phyloP scores from a whole-genome alignment of 768 basidiomycete species.

The Calocybe gangraenosa region DNA sequence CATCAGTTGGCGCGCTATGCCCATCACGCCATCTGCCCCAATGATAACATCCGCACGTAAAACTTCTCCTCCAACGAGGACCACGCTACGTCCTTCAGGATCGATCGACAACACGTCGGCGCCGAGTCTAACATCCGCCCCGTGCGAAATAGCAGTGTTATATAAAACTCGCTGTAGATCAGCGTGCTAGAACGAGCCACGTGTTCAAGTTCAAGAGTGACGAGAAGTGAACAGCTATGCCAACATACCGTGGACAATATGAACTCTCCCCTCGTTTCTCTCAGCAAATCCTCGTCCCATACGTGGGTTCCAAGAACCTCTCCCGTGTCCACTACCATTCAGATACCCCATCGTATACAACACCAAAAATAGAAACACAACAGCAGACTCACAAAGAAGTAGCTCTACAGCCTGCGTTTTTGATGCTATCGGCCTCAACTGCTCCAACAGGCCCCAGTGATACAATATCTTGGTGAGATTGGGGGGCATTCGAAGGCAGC shows the following conservation, averaged over 20 bases:
- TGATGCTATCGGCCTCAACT: slow-evolving; percentile 15
- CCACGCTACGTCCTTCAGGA: slow-evolving; percentile 24
- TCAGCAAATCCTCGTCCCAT: slow-evolving; percentile 49
- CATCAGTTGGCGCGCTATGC: slow-evolving; percentile 32
- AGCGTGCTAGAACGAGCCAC: slow-evolving; percentile 43
- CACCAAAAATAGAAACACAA: background rate
- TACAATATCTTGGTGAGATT: slow-evolving; percentile 53
- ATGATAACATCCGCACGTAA: slow-evolving; percentile 48
- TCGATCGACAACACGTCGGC: slow-evolving; percentile 26
- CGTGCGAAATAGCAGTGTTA: slow-evolving; percentile 36
- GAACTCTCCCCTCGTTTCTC: slow-evolving; percentile 37
- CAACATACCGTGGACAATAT: slow-evolving; percentile 31
- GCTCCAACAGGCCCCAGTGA: slow-evolving; percentile 44
- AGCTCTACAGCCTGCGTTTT: slow-evolving; percentile 17
- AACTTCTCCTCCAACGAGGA: slow-evolving; percentile 34
- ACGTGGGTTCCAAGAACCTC: slow-evolving; percentile 40
- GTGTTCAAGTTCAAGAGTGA: background rate
- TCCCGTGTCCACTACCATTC: slow-evolving; percentile 40
- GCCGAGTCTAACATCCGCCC: slow-evolving; percentile 37
- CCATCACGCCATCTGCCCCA: slow-evolving; percentile 50
- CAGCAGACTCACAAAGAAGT: slow-evolving; percentile 4
- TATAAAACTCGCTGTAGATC: slow-evolving; percentile 48
- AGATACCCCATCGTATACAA: background rate
- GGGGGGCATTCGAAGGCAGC: slow-evolving; percentile 28
- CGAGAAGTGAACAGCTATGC: slow-evolving; percentile 1